Evolutionary conservation across 1,139 yeast species (phyloP), one percentile per base, ranked within the genome.

Genomic region (Kurtzmaniella natalensis): DNA sequence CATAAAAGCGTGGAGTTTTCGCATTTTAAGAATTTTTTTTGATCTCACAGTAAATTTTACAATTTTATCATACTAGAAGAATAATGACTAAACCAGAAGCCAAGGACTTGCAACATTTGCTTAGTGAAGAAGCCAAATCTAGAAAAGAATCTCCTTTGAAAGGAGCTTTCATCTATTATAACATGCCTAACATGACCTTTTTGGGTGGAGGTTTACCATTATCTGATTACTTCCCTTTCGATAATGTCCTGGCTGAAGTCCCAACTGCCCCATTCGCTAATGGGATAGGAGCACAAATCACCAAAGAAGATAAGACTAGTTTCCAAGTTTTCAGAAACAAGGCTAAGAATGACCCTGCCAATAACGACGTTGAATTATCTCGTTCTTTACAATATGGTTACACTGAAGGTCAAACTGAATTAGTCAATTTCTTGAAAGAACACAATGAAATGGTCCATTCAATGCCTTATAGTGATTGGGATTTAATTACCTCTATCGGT

Each of bases 141-240:
- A 84, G 98, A 64, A 67, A 72, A 38, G 76, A 83, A 22, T 87
- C 96, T 13, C 82, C 87, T 11, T 72, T 92, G 59, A 92, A 92
- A 64, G 65, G 77, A 30, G 94, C 95, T 15, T 85, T 88, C 70
- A 78, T 77, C 55, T 83, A 82, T 64, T 83, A 68, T 54, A 67
- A 69, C 30, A 72, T 76, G 45, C 95, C 95, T 29, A 78, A 81
- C 34, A 70, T 92, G 55, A 79, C 89, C 37, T 88, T 88, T 53
- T 76, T 92, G 42, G 98, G 96, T 36, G 98, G 98, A 45, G 98
- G 98, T 5, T 74, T 92, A 48, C 98, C 98, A 14, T 64, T 86
- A 51, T 67, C 96, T 14, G 89, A 82, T 46, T 82, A 84, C 58
- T 92, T 92, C 73, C 98, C 98, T 33, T 86, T 89, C 74, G 87